A percentile compares a stretch with the other conserved stretches of the same genome.
These are phyloP conservation scores for Metarhizium guizhouense DNA, from an alignment of 2,329 filamentous ascomycete genomes.

Conservation along the genomic window DNA sequence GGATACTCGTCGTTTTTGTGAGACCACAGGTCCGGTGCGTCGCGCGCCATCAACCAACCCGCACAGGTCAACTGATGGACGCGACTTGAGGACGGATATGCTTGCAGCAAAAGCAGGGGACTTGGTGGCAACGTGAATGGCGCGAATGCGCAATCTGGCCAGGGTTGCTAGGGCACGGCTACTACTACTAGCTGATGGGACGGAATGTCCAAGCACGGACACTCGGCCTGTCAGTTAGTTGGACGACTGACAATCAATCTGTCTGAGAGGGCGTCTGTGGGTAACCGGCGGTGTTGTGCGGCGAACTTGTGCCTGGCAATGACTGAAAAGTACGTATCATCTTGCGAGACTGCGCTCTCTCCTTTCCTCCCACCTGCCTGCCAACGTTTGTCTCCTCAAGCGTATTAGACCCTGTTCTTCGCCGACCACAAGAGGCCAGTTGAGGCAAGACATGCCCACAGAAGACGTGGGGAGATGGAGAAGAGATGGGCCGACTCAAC, in stretches of 20 bases:
- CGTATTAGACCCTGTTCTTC: too few species aligned
- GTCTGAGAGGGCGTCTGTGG: neutral
- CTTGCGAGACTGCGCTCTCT: neutral
- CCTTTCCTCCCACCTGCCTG: too few species aligned
- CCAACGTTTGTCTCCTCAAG: too few species aligned
- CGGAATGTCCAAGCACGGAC: neutral
- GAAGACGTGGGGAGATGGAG: neutral
- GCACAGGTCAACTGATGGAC: neutral
- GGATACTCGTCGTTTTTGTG: neutral
- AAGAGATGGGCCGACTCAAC: neutral
- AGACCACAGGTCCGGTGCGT: too few species aligned
- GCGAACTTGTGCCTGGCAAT: neutral
- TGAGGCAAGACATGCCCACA: neutral
- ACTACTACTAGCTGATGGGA: too few species aligned
- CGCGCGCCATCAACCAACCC: neutral
- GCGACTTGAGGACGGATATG: neutral
- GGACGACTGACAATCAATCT: too few species aligned
- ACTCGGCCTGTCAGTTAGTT: neutral
- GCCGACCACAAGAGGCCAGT: neutral
- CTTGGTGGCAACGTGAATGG: too few species aligned
- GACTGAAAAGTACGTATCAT: neutral
- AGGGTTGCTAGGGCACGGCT: too few species aligned
- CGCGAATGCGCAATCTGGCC: too few species aligned
- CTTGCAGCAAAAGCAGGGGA: too few species aligned
- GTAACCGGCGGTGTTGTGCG: neutral